Conservation (phyloP, 768 basidiomycete genomes). For the Lactarius trivialis region DNA sequence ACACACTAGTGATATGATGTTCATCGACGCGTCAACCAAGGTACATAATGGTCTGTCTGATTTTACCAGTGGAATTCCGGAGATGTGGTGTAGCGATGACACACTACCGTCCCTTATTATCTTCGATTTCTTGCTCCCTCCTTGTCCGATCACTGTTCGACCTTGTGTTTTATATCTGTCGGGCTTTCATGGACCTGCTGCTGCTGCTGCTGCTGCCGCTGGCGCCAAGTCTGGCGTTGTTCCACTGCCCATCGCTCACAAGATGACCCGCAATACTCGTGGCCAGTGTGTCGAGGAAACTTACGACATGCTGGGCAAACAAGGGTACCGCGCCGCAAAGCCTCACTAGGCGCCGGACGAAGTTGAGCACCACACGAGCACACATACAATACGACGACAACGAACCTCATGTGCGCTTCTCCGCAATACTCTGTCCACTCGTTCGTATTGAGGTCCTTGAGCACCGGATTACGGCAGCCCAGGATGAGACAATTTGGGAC, state of each 20-base stretch:
- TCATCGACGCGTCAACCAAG: too few species aligned
- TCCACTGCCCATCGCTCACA: constrained; percentile 9
- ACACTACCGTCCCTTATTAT: too few species aligned
- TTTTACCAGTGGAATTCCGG: too few species aligned
- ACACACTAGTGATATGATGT: too few species aligned
- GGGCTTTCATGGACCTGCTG: too few species aligned
- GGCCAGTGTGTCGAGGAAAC: constrained; percentile 1
- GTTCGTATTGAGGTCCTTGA: background rate
- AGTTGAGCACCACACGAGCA: background rate
- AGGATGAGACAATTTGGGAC: background rate
- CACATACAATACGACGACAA: background rate
- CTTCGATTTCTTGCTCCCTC: too few species aligned
- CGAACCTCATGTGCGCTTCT: constrained; percentile 8
- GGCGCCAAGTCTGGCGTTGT: too few species aligned
- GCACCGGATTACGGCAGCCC: background rate
- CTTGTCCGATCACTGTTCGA: too few species aligned
- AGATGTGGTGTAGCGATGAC: too few species aligned
- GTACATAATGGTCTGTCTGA: too few species aligned
- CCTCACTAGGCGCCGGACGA: background rate
- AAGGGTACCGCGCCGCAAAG: background rate
- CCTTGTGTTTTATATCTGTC: too few species aligned
- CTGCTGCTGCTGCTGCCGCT: too few species aligned
- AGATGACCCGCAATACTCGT: constrained; percentile 5
- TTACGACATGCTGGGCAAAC: constrained; percentile 7
- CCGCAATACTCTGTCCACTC: constrained; percentile 10